phyloP scores from a whole-genome alignment of 805 yeast species.

The Metschnikowia anglica region DNA sequence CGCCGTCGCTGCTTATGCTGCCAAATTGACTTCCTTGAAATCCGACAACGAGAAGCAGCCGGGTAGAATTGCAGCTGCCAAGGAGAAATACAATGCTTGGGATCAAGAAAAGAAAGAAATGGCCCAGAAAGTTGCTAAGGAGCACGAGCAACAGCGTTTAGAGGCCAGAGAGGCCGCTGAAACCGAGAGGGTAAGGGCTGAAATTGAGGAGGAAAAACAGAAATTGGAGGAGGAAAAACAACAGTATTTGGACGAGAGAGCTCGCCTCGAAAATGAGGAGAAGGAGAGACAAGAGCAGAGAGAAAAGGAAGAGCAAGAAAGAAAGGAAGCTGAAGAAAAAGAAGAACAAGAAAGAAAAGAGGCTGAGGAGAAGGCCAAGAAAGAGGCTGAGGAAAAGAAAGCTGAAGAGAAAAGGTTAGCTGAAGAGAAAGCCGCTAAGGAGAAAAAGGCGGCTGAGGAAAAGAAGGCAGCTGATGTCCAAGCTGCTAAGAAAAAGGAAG shows the following conservation, averaged over 20 bases:
- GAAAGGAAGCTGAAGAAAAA: conserved; percentile 9
- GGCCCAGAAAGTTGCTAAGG: conserved; percentile 31
- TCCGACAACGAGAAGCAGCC: conserved; percentile 39
- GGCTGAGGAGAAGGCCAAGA: conserved; percentile 6
- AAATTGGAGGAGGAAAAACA: conserved; percentile 18
- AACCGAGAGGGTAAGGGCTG: conserved; percentile 15
- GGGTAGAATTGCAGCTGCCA: conserved; percentile 41
- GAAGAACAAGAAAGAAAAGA: not conserved
- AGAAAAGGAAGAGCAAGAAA: conserved; percentile 3
- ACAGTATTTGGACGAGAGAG: conserved; percentile 17
- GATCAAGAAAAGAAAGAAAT: conserved; percentile 44
- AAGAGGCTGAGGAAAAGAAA: conserved; percentile 1
- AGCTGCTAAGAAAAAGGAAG: conserved; percentile 20
- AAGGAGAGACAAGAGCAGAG: conserved; percentile 6
- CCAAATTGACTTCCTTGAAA: conserved; percentile 40
- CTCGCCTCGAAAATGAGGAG: conserved; percentile 16
- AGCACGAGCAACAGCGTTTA: conserved; percentile 22
- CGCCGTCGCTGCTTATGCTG: conserved; percentile 45
- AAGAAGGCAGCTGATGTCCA: conserved; percentile 31
- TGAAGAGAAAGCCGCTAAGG: conserved; percentile 26
- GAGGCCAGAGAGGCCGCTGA: conserved; percentile 41
- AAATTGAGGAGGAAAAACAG: conserved; percentile 19
- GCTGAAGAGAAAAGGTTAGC: conserved; percentile 29
- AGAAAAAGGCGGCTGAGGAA: conserved; percentile 22
- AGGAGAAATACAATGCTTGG: conserved; percentile 43